Percentiles rank a stretch among this genome's conserved stretches.
Conservation (phyloP, 768 basidiomycete species). For the Leccinum longicurvipes region DNA sequence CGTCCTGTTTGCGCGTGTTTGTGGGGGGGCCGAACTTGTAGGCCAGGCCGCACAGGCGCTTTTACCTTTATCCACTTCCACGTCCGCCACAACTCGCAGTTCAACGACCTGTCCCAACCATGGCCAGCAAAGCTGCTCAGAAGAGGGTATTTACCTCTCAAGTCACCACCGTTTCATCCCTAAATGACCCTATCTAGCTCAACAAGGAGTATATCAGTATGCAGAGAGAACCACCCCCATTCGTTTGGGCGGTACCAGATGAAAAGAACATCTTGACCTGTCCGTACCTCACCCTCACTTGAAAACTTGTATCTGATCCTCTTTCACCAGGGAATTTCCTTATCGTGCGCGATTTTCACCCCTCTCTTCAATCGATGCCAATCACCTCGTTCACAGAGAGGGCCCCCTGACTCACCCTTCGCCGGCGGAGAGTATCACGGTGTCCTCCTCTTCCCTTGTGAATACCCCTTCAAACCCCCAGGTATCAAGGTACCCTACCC, state of each 20-base stretch:
- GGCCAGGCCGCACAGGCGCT: conserved; percentile 23
- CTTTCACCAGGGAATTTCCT: conserved; percentile 83
- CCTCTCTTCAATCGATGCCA: background rate
- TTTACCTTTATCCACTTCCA: conserved; percentile 22
- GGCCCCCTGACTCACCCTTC: conserved; percentile 91
- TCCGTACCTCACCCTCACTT: conserved; percentile 40
- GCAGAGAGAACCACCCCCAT: conserved; percentile 93
- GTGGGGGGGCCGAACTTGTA: conserved; percentile 21
- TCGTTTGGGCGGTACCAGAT: conserved; percentile 92
- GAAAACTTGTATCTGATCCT: conserved; percentile 9
- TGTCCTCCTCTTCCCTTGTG: conserved; percentile 84
- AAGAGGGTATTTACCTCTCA: conserved; percentile 58
- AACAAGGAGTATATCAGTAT: conserved; percentile 87
- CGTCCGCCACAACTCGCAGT: conserved; percentile 3
- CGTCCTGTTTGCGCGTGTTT: conserved; percentile 24
- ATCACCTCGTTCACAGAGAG: conserved; percentile 52
- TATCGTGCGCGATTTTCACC: conserved; percentile 55
- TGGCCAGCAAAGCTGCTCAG: conserved; percentile 85
- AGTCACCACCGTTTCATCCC: conserved; percentile 9
- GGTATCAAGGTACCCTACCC: conserved; percentile 79
- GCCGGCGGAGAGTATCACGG: conserved; percentile 94
- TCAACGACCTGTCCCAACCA: conserved; percentile 26
- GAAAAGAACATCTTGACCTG: conserved; percentile 97
- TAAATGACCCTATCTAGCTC: conserved; percentile 43
- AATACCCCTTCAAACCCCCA: conserved; percentile 96